Evolutionary conservation across 1,139 yeast species (phyloP).

Genomic region (Yamadazyma friedrichii): DNA sequence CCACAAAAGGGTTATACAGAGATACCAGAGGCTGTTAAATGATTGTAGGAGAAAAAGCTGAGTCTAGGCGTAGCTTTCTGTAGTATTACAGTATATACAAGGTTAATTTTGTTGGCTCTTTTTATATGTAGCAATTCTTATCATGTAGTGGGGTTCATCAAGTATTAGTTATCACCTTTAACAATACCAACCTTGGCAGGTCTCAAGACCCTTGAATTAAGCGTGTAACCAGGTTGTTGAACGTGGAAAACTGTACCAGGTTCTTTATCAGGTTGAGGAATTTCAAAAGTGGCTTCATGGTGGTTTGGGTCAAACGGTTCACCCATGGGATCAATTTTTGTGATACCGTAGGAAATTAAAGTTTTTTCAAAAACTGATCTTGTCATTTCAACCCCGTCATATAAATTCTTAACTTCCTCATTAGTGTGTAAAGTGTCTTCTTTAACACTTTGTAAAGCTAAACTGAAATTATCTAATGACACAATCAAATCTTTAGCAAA

Average conservation of each 20-base stretch:
- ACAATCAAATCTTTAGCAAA: slow-evolving; percentile 90
- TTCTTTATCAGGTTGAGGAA: slow-evolving; percentile 84
- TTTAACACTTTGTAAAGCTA: slow-evolving; percentile 77
- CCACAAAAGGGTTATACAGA: too few species aligned
- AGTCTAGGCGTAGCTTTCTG: neutral
- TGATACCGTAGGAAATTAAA: slow-evolving; percentile 73
- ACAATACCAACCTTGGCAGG: slow-evolving; percentile 98
- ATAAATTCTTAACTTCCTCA: slow-evolving; percentile 69
- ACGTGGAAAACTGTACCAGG: slow-evolving; percentile 94
- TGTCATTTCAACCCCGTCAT: slow-evolving; percentile 92
- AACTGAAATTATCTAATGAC: slow-evolving; percentile 86
- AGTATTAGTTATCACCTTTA: slow-evolving; percentile 36
- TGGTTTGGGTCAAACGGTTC: slow-evolving; percentile 86
- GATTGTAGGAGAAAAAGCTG: neutral
- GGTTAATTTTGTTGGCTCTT: neutral
- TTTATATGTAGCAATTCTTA: neutral
- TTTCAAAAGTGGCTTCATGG: slow-evolving; percentile 92
- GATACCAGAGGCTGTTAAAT: too few species aligned
- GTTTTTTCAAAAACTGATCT: slow-evolving; percentile 86
- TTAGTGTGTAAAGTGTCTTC: slow-evolving; percentile 60
- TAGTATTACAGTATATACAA: slow-evolving; percentile 5
- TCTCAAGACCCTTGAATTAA: slow-evolving; percentile 85
- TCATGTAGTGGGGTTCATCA: neutral
- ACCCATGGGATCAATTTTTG: slow-evolving; percentile 79
- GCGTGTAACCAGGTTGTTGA: slow-evolving; percentile 85